Base-by-base conservation (phyloP, 768 basidiomycete genomes). In the Galerina marginata region DNA sequence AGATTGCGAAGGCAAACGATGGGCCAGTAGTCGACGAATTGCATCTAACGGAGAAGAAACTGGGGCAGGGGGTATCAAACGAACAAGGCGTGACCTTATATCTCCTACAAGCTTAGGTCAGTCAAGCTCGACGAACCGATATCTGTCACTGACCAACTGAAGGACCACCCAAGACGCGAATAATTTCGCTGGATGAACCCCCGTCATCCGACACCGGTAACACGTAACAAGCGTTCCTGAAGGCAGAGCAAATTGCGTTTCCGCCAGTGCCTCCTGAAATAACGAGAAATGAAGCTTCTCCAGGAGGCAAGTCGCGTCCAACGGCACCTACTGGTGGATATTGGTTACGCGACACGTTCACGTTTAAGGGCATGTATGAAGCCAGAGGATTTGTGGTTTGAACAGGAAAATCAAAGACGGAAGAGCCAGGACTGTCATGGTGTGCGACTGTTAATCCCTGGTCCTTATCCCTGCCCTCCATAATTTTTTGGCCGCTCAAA, bases 191-290 rank as follows among this genome's bases (percentile, higher is more conserved):
- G 2, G 95, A 96, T 3, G 93, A 95, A 45, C 96, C 96, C 1
- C 96, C 96, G 72, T 98, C 95, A 70, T 98, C 96, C 6, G 94
- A 96, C 36, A 98, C 93, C 5, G 96, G 96, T 37, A 98, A 80
- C 25, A 95, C 88, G 69, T 95, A 94, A 68, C 86, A 89, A 23
- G 91, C 88, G 61, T 81, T 74, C 2, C 81, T 83, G 69, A 98
- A 97, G 2, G 94, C 93, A 42, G 90, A 79, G 65, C 93, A 95
- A 64, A 98, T 91, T 20, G 91, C 84, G 70, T 98, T 98, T 50
- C 94, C 93, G 43, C 95, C 95, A 37, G 95, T 95, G n/a, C 95
- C 95, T 0, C 95, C 95, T 51, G 93, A 95, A 56, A 98, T 84
- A 51, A 97, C 83, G 6, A 95, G 72, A 70, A 84, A 90, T 2